Evolutionary conservation across 495 filamentous ascomycete genomes (phyloP).

Genomic region (Penicillium taxi): DNA sequence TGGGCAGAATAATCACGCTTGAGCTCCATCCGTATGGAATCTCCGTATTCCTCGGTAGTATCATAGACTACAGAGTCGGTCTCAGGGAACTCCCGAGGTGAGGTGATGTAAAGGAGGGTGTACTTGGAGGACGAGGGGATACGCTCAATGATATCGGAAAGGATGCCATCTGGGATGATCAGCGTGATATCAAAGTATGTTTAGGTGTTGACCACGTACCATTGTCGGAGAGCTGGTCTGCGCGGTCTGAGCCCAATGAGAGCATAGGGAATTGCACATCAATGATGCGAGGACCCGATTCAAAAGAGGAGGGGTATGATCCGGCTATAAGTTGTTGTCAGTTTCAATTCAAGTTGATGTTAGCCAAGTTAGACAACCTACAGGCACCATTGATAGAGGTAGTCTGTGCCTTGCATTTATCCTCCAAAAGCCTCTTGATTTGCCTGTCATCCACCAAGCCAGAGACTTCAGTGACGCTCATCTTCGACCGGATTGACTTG

Average conservation of each 20-base stretch:
- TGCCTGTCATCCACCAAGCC: constrained; percentile 51
- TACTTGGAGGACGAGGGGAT: constrained; percentile 49
- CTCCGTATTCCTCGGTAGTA: constrained; percentile 39
- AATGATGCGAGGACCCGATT: constrained; percentile 41
- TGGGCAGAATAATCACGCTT: constrained; percentile 47
- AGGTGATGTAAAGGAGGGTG: constrained; percentile 56
- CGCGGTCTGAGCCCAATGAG: constrained; percentile 29
- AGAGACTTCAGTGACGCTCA: constrained; percentile 53
- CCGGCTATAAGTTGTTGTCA: constrained; percentile 29
- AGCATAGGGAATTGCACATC: constrained; percentile 46
- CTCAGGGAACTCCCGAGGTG: constrained; percentile 35
- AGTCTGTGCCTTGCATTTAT: constrained; percentile 45
- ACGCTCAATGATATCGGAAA: constrained; percentile 49
- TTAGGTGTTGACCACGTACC: constrained; percentile 25
- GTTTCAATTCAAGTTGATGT: constrained; percentile 1
- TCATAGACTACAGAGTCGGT: constrained; percentile 41
- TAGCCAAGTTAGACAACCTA: constrained; percentile 28
- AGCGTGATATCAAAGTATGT: constrained; percentile 1
- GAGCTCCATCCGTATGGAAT: constrained; percentile 48
- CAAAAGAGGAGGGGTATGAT: constrained; percentile 37
- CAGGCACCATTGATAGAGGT: constrained; percentile 55
- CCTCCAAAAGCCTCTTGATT: constrained; percentile 44
- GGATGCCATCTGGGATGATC: constrained; percentile 45
- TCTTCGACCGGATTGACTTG: constrained; percentile 40
- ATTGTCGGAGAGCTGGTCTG: constrained; percentile 39